Conservation (phyloP, 495 filamentous ascomycete species). For the Penicillium coprophilum region DNA sequence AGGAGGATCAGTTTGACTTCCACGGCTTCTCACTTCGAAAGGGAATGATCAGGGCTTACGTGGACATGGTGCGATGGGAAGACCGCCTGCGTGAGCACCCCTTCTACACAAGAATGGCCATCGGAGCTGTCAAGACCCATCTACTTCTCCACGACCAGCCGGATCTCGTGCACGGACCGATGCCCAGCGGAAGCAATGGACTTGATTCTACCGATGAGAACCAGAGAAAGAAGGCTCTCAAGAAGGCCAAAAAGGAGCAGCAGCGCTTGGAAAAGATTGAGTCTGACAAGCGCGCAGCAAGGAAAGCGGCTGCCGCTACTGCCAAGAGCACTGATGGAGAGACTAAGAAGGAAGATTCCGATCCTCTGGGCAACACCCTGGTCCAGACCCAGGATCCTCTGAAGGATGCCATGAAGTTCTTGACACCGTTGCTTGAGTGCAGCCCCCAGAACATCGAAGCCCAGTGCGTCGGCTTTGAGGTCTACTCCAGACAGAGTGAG, state of each 20-base stretch:
- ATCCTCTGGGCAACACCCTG: constrained; percentile 78
- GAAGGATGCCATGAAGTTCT: constrained; percentile 82
- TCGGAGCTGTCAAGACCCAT: constrained; percentile 80
- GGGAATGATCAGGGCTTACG: constrained; percentile 90
- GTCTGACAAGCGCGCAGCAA: constrained; percentile 69
- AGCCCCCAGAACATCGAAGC: constrained; percentile 78
- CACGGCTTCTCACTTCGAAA: constrained; percentile 95
- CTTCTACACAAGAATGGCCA: constrained; percentile 84
- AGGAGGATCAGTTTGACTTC: constrained; percentile 99
- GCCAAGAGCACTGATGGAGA: constrained; percentile 53
- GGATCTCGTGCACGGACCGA: constrained; percentile 54
- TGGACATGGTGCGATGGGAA: constrained; percentile 97
- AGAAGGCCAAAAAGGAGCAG: constrained; percentile 93
- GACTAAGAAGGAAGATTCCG: constrained; percentile 78
- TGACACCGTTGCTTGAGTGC: constrained; percentile 75
- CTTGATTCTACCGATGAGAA: constrained; percentile 57
- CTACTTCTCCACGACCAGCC: constrained; percentile 77
- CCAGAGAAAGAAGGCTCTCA: constrained; percentile 87
- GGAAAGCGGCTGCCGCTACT: constrained; percentile 48
- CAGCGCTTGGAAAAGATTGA: constrained; percentile 81
- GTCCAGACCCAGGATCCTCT: constrained; percentile 78
- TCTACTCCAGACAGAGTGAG: constrained; percentile 76
- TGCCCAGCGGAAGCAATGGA: constrained; percentile 57
- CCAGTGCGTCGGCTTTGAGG: constrained; percentile 86
- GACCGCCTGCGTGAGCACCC: constrained; percentile 87